Evolutionary conservation across 2,329 filamentous ascomycete species (phyloP).

Genomic region (Penicillium digitatum): DNA sequence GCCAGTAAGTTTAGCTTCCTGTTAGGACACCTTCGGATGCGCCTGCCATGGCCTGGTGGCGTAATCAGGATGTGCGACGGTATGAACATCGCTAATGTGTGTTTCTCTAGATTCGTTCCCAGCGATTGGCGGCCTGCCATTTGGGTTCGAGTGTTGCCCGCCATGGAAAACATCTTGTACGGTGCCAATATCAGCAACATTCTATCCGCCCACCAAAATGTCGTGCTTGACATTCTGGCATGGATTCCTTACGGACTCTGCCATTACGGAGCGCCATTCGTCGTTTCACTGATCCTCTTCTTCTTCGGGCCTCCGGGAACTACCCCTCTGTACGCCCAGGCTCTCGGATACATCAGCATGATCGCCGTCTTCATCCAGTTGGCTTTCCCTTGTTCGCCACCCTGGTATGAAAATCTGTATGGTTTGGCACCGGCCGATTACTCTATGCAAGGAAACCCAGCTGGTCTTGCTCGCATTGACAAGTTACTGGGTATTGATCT

Average conservation of each 20-base stretch:
- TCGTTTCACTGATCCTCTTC: slow-evolving; percentile 77
- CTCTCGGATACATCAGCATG: slow-evolving; percentile 91
- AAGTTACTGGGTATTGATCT: slow-evolving; percentile 84
- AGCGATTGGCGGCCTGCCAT: slow-evolving; percentile 85
- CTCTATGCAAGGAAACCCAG: slow-evolving; percentile 82
- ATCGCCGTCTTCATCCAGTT: slow-evolving; percentile 83
- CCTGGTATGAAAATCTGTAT: slow-evolving; percentile 95
- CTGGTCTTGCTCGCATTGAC: slow-evolving; percentile 84
- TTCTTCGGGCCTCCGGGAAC: slow-evolving; percentile 83
- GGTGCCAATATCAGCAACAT: slow-evolving; percentile 95
- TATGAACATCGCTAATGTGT: slow-evolving; percentile 18
- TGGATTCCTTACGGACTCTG: slow-evolving; percentile 92
- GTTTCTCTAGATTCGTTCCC: slow-evolving; percentile 70
- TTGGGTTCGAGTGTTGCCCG: slow-evolving; percentile 90
- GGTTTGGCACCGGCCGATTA: slow-evolving; percentile 89
- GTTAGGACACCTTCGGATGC: not conserved
- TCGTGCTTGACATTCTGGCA: slow-evolving; percentile 78
- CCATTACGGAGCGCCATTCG: slow-evolving; percentile 80
- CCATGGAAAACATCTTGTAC: slow-evolving; percentile 93
- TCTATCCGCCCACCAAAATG: slow-evolving; percentile 81
- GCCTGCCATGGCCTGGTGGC: not conserved
- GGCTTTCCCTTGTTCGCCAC: slow-evolving; percentile 86
- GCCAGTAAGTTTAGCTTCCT: slow-evolving; percentile 63
- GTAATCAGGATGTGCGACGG: not conserved
- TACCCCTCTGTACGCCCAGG: slow-evolving; percentile 75